phyloP scores from a whole-genome alignment of 768 basidiomycete genomes.

The Russula virescens region DNA sequence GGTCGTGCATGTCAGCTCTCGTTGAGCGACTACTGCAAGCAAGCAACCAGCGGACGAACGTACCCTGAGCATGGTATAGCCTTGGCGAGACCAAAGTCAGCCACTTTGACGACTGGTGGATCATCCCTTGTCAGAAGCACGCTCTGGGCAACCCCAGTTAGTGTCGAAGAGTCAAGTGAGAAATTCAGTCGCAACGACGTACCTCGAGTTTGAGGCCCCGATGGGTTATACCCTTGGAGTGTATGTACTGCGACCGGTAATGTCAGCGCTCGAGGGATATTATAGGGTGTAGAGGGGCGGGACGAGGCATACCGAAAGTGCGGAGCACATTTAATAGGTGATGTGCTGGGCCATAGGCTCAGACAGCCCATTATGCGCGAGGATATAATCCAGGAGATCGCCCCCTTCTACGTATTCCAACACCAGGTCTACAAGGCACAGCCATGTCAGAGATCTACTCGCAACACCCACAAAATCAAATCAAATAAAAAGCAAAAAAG shows the following conservation, averaged over 20 bases:
- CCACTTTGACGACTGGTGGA: slow-evolving; percentile 78
- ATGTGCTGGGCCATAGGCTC: slow-evolving; percentile 61
- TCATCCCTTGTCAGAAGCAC: slow-evolving; percentile 69
- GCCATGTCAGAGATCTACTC: background rate
- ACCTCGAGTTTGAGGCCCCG: slow-evolving; percentile 92
- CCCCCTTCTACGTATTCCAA: slow-evolving; percentile 85
- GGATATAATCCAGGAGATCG: slow-evolving; percentile 78
- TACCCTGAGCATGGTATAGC: slow-evolving; percentile 73
- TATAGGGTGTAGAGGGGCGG: no score
- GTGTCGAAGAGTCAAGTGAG: background rate
- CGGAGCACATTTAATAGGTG: slow-evolving; percentile 79
- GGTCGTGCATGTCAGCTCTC: background rate
- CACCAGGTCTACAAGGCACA: slow-evolving; percentile 53
- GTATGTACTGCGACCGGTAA: slow-evolving; percentile 48
- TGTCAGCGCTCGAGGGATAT: background rate
- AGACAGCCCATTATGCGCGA: slow-evolving; percentile 48
- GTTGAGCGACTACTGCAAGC: background rate
- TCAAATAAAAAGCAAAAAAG: no score
- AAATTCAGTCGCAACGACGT: background rate
- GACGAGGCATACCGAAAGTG: slow-evolving; percentile 51
- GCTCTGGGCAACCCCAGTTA: slow-evolving; percentile 44
- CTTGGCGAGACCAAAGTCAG: slow-evolving; percentile 96
- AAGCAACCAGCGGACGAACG: slow-evolving; percentile 23
- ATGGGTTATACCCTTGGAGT: slow-evolving; percentile 74
- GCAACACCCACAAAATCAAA: background rate